Base-by-base conservation (phyloP, 441 rosid species). In the Hypseocharis bilobata region DNA sequence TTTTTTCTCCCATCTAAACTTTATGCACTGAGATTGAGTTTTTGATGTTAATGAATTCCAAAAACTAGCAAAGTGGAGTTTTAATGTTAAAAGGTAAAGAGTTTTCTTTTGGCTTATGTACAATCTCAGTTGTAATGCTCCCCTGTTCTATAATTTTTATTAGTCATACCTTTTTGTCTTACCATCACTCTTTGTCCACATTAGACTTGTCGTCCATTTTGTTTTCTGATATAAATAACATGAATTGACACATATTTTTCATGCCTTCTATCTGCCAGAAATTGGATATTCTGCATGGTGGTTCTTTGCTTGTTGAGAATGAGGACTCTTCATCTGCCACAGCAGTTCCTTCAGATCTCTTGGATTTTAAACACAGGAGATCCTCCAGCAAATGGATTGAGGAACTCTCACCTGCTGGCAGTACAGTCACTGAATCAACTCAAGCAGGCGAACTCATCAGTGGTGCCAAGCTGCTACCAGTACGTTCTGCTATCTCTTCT, bases 321-420 rank as follows among this genome's bases (percentile, higher is more conserved):
- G 95, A 81, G 70, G 92, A 83, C 62, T 78, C 84, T 67, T 68
- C 74, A 61, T 79, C 92, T 77, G 77, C 86, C 11, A 59, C 78
- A 55, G 81, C 70, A 59, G 67, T 79, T 64, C 63, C 77, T 64
- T 74, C 80, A 27, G 92, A 86, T 75, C 69, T 74, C 60, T 82
- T 90, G 75, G 88, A 81, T 72, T 72, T 77, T 51, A 83, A 76
- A 58, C 96, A 87, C 76, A 81, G 67, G 73, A 84, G 87, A 74
- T 84, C 92, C 69, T 83, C 91, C 71, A 89, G 96, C 87, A 84
- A 80, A 81, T 79, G 86, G 83, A 89, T 83, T 78, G 89, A 83
- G 34, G 96, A 94, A 72, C 72, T 84, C 75, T 91, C 96, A 23
- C 84, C 94, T 20, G 72, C 74, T 68, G 68, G 85, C 77, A 85